Evolutionary conservation across 192 early-diverging fungal genomes (phyloP), one percentile per base, ranked within the genome.

Genomic region (Backusella tarrabulga): DNA sequence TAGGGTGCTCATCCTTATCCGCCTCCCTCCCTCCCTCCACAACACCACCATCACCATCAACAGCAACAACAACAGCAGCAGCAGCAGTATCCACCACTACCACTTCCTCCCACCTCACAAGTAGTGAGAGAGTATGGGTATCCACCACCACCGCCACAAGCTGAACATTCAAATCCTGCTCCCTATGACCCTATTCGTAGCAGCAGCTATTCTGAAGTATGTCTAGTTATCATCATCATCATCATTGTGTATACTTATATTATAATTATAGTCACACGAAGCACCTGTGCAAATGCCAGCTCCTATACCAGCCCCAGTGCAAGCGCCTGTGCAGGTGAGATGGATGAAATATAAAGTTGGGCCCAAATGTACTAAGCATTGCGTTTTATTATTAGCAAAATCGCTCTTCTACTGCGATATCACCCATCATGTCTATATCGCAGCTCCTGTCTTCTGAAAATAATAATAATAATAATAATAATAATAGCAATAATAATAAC

Each of bases 121-220:
- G 23, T 56, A 77, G 15, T 75, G 32, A 72, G 73, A 75, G 44
- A 74, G 17, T 29, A 26, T 19, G 23, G 26, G 46, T 56, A 74
- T 56, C 42, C 56, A 32, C 8, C 15, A 50, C 38, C 23, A 29
- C 19, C 26, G 34, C 36, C 26, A 50, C 38, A 54, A 40, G 17
- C 56, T 44, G 54, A 72, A 32, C 71, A 72, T 50, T 0, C 17
- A 46, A 50, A 71, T 71, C 21, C 66, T 17, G n/a, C 14, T 42
- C 54, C 77, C 23, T 79, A 68, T 52, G 78, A 79, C 54, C 78
- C 78, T 4, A 63, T 79, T n/a, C 78, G 73, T 1, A 72, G 73
- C 4, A 72, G 38, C 42, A 70, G 14, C 40, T 42, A 29, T 15
- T 71, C 15, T 34, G 46, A 77, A 40, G 32, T 41, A 35, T 41